Conservation (phyloP, 495 filamentous ascomycete species). For the Penicillium desertorum region DNA sequence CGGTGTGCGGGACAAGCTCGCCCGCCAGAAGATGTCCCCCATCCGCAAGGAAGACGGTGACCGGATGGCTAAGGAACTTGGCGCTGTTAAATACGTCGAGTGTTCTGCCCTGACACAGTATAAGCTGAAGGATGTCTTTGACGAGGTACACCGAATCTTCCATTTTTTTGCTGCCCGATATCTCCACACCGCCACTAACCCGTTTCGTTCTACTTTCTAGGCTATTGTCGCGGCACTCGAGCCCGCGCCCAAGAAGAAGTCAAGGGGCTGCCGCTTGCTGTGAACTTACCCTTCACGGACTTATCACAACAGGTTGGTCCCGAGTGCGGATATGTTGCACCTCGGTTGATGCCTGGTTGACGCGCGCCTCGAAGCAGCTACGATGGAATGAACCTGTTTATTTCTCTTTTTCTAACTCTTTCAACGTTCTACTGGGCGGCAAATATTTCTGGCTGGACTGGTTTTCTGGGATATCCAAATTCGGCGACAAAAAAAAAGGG, state of each 20-base stretch:
- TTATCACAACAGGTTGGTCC: slow-evolving; percentile 29
- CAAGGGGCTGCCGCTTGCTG: slow-evolving; percentile 44
- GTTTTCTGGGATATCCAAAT: slow-evolving; percentile 21
- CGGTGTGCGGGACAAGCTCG: slow-evolving; percentile 84
- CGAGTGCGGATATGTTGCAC: slow-evolving; percentile 6
- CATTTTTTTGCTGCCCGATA: slow-evolving; percentile 2
- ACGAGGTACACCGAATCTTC: slow-evolving; percentile 68
- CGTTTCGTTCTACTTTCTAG: slow-evolving; percentile 42
- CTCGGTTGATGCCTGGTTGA: slow-evolving; percentile 16
- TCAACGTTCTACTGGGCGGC: slow-evolving; percentile 20
- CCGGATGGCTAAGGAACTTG: slow-evolving; percentile 91
- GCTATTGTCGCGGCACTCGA: slow-evolving; percentile 89
- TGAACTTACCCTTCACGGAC: slow-evolving; percentile 23
- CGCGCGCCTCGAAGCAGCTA: slow-evolving; percentile 25
- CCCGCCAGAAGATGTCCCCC: slow-evolving; percentile 92
- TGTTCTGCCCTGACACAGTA: slow-evolving; percentile 97
- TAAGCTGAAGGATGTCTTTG: slow-evolving; percentile 98
- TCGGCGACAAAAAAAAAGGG: slow-evolving; percentile 12
- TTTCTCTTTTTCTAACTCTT: slow-evolving; percentile 26
- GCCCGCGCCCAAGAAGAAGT: slow-evolving; percentile 73
- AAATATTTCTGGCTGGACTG: slow-evolving; percentile 18
- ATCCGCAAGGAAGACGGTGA: slow-evolving; percentile 92
- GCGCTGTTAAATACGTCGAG: slow-evolving; percentile 97
- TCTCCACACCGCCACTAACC: slow-evolving; percentile 16
- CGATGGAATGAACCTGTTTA: slow-evolving; percentile 34